A percentile compares a stretch with the other conserved stretches of the same genome.
These are phyloP conservation scores for Dactylellina haptotyla DNA, from an alignment of 2,329 filamentous ascomycete genomes.

Conservation along the genomic window DNA sequence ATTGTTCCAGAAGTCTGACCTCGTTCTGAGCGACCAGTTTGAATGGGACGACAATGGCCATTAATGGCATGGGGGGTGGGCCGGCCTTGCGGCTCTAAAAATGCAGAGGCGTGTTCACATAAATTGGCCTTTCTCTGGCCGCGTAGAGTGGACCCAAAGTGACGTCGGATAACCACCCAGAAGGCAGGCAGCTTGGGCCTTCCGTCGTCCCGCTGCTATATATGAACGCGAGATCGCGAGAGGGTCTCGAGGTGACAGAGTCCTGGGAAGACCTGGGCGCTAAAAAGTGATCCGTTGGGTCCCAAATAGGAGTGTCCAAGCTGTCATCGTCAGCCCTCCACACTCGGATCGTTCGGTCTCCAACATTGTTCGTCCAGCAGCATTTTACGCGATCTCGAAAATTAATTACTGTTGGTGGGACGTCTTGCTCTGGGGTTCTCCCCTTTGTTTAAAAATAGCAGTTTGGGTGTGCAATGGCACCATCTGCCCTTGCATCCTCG, in stretches of 20 bases:
- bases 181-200: conserved; percentile 1
- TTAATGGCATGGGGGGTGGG: neutral
- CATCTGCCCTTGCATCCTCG: conserved; percentile 42
- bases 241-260: conserved; percentile 10
- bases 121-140: conserved; percentile 30
- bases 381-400: conserved; percentile 24
- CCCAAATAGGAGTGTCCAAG: neutral
- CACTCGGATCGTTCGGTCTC: conserved; percentile 28
- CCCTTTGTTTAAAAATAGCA: conserved; percentile 46
- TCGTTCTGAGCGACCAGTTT: neutral
- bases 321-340: conserved; percentile 36
- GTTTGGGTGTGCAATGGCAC: conserved; percentile 15
- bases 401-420: conserved; percentile 23
- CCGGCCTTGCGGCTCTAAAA: conserved; percentile 26
- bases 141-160: conserved; percentile 17
- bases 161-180: conserved; percentile 28
- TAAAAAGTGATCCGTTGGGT: conserved; percentile 38
- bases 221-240: conserved; percentile 3
- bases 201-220: conserved; percentile 51
- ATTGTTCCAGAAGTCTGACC: conserved; percentile 10
- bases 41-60: conserved; percentile 1
- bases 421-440: neutral
- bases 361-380: conserved; percentile 34
- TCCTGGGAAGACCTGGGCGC: conserved; percentile 32
- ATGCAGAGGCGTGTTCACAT: conserved; percentile 22